Base-by-base conservation (phyloP, 2,329 filamentous ascomycete genomes). In the Graphium sp. region DNA sequence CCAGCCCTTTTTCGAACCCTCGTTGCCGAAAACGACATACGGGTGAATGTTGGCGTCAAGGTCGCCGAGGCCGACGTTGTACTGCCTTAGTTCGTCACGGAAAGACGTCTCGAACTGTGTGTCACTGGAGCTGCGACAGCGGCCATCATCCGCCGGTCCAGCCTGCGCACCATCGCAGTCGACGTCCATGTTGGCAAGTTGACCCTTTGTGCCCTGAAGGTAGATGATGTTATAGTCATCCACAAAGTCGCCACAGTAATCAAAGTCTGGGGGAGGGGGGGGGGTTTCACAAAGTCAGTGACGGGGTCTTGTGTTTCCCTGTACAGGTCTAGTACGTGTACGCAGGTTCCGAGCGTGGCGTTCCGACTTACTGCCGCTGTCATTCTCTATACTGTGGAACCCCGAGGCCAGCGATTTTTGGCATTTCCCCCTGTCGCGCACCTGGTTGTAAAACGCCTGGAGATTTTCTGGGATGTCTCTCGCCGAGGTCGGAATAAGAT, bases 121-220 rank as follows among this genome's bases (percentile, higher is more conserved):
- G 30, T 60, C 56, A 12, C 36, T 42, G 8, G 56, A 59, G 12
- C 45, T 50, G 19, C 41, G 49, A 37, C 64, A 69, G 22, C 53
- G 52, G 2, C 58, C 56, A 18, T 53, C 56, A 31, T 54, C 49
- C 20, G 48, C 49, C 17, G 46, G 37, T 6, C 50, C 48, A 14
- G 46, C 43, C 31, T 62, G 53, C 6, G 49, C 40, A 14, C 66
- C 66, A 37, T 72, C 66, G 39, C 66, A 72, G 46, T 68, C 65
- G 30, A 71, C 52, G 37, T 70, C 66, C 60, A 71, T 66, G 43
- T 70, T 60, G 29, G 50, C 55, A 22, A 68, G 48, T 21, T 52
- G 38, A 14, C 48, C 49, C 5, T 44, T 39, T 4, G 42, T 46
- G 24, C 56, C 56, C 32, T 60, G 55, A 10, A 70, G 42, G 44